Conservation (phyloP, 2,329 filamentous ascomycete species). For the Grosmannia penicillata region DNA sequence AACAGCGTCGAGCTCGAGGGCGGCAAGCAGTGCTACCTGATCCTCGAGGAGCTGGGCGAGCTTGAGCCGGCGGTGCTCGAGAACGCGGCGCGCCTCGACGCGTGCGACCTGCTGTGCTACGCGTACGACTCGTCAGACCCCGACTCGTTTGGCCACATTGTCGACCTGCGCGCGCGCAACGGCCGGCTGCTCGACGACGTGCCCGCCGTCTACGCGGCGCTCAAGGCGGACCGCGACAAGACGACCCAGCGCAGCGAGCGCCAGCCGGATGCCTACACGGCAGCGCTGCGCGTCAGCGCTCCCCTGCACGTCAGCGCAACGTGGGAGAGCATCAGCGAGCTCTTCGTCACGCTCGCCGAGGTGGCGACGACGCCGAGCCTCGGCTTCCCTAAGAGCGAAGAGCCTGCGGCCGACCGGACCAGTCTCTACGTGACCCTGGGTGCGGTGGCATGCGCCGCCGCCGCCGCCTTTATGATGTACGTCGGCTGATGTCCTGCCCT, state of each 20-base stretch:
- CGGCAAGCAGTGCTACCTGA: constrained; percentile 93
- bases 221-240: constrained; percentile 93
- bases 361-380: constrained; percentile 79
- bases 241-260: constrained; percentile 86
- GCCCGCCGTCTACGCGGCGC: constrained; percentile 77
- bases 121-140: constrained; percentile 95
- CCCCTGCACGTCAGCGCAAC: constrained; percentile 90
- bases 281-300: constrained; percentile 70
- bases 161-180: constrained; percentile 54
- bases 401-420: constrained; percentile 70
- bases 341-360: constrained; percentile 86
- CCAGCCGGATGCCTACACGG: constrained; percentile 86
- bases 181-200: constrained; percentile 60
- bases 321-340: constrained; percentile 85
- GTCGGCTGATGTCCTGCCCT: constrained; percentile 16
- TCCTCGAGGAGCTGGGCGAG: constrained; percentile 87
- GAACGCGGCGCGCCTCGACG: constrained; percentile 76
- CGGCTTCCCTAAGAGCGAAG: constrained; percentile 79
- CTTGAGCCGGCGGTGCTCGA: constrained; percentile 90
- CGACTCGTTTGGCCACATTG: constrained; percentile 87
- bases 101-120: constrained; percentile 89
- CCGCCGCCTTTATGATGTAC: constrained; percentile 55
- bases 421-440: constrained; percentile 75
- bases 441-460: constrained; percentile 49
- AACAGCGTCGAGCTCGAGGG: constrained; percentile 94